Evolutionary conservation across 2,329 filamentous ascomycete genomes (phyloP).

Genomic region (Elsinoe perseae): DNA sequence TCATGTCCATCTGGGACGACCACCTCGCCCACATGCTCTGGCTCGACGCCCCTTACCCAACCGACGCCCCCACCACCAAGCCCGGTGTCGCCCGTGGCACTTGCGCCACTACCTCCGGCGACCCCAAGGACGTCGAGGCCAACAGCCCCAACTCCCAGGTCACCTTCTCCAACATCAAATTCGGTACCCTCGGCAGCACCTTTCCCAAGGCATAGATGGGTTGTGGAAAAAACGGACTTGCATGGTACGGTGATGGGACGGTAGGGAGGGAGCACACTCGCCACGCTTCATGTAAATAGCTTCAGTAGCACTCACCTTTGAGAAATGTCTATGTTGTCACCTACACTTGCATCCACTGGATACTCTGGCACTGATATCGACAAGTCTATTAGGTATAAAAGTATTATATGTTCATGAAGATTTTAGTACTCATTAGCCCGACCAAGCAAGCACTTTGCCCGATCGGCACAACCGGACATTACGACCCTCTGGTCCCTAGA

Average conservation of each 20-base stretch:
- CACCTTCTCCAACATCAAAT: constrained; percentile 23
- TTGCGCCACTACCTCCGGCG: constrained; percentile 21
- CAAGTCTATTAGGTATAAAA: neutral
- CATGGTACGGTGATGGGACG: neutral
- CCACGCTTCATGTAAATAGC: constrained; percentile 11
- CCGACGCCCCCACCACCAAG: constrained; percentile 18
- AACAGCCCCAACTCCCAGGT: constrained; percentile 20
- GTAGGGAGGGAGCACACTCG: neutral
- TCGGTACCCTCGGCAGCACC: constrained; percentile 22
- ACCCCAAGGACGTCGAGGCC: constrained; percentile 21
- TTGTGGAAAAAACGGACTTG: neutral
- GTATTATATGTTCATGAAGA: neutral
- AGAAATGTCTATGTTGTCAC: constrained; percentile 7
- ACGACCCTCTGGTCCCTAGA: neutral
- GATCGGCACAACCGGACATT: neutral
- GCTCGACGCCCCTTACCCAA: constrained; percentile 48
- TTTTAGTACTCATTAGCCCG: neutral
- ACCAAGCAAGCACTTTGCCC: constrained; percentile 5
- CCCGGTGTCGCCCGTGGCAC: constrained; percentile 22
- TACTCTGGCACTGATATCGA: neutral
- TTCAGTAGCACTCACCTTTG: neutral
- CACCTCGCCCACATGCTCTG: constrained; percentile 63
- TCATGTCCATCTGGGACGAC: constrained; percentile 53
- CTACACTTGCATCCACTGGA: neutral
- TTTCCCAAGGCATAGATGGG: constrained; percentile 9